Evolutionary conservation across 176 grass and related monocot species (phyloP).

Genomic region (Musa beccarii): DNA sequence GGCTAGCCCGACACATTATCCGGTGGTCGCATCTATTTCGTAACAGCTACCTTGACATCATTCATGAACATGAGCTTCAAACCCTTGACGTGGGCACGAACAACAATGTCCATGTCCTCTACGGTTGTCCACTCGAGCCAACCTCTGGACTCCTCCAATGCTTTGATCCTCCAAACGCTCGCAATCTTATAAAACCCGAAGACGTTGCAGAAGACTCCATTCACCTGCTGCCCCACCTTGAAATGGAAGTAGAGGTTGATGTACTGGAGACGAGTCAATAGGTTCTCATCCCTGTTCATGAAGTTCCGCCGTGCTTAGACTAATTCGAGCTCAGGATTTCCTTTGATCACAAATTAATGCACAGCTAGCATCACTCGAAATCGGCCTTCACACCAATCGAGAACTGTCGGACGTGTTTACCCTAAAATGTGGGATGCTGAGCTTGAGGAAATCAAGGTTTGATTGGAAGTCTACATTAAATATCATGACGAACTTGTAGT

Average conservation of each 20-base stretch:
- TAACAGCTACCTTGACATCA: slow-evolving; percentile 82
- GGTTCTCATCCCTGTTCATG: slow-evolving; percentile 90
- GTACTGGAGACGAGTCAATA: slow-evolving; percentile 89
- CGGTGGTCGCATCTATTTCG: no score
- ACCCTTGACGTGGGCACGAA: slow-evolving; percentile 70
- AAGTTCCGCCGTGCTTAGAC: slow-evolving; percentile 92
- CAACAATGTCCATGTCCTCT: slow-evolving; percentile 98
- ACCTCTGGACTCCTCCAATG: slow-evolving; percentile 80
- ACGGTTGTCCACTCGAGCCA: slow-evolving; percentile 97
- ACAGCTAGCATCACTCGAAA: neutral
- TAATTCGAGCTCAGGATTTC: slow-evolving; percentile 61
- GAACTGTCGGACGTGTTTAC: slow-evolving; percentile 11
- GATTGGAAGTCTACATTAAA: slow-evolving; percentile 96
- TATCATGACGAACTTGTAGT: slow-evolving; percentile 86
- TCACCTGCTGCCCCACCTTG: slow-evolving; percentile 98
- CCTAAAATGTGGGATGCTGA: slow-evolving; percentile 85
- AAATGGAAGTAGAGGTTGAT: slow-evolving; percentile 99
- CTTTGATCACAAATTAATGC: slow-evolving; percentile 24
- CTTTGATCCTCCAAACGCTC: slow-evolving; percentile 89
- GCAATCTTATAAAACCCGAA: slow-evolving; percentile 96
- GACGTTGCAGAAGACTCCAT: slow-evolving; percentile 85
- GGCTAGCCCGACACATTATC: no score
- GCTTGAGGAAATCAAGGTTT: slow-evolving; percentile 86
- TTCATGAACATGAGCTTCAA: slow-evolving; percentile 98
- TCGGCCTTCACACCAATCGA: neutral